Percentiles rank a stretch among this genome's conserved stretches.
Conservation (phyloP, 176 grass and related monocot genomes). For the Oryza meridionalis region DNA sequence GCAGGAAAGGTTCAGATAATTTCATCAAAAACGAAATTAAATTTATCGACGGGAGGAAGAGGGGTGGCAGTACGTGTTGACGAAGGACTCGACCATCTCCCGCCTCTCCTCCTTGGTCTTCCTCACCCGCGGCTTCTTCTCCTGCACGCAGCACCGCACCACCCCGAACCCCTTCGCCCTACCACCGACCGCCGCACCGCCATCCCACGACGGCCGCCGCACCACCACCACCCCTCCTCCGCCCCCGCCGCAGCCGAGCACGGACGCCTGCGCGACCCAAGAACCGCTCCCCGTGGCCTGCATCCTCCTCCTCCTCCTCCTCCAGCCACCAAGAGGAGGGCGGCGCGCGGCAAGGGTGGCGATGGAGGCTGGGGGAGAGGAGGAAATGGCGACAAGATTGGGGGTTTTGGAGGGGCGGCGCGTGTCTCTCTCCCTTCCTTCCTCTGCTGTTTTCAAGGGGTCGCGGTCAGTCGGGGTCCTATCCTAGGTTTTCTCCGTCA, state of each 20-base stretch:
- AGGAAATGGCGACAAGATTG: slow-evolving; percentile 48
- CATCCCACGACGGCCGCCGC: slow-evolving; percentile 17
- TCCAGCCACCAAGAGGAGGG: not conserved
- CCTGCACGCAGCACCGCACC: slow-evolving; percentile 56
- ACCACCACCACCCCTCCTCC: not conserved
- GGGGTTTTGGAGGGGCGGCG: slow-evolving; percentile 28
- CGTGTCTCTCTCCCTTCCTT: too few species aligned
- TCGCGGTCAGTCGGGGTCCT: not conserved
- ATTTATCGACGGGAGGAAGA: not conserved
- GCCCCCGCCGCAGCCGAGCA: slow-evolving; percentile 43
- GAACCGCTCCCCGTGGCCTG: slow-evolving; percentile 51
- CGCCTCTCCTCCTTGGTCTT: slow-evolving; percentile 92
- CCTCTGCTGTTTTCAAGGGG: not conserved
- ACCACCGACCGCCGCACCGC: not conserved
- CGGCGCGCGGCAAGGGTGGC: not conserved
- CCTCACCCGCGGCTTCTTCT: slow-evolving; percentile 75
- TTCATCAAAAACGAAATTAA: not conserved
- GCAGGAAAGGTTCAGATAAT: not conserved
- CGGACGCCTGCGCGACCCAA: slow-evolving; percentile 57
- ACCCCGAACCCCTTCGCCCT: slow-evolving; percentile 9
- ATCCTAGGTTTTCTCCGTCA: slow-evolving; percentile 32
- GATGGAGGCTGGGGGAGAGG: too few species aligned
- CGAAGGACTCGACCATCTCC: slow-evolving; percentile 86
- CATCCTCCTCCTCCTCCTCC: slow-evolving; percentile 35
- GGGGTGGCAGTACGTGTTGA: slow-evolving; percentile 48